Base-by-base conservation (phyloP, 768 basidiomycete genomes). In the Pisolithus albus region DNA sequence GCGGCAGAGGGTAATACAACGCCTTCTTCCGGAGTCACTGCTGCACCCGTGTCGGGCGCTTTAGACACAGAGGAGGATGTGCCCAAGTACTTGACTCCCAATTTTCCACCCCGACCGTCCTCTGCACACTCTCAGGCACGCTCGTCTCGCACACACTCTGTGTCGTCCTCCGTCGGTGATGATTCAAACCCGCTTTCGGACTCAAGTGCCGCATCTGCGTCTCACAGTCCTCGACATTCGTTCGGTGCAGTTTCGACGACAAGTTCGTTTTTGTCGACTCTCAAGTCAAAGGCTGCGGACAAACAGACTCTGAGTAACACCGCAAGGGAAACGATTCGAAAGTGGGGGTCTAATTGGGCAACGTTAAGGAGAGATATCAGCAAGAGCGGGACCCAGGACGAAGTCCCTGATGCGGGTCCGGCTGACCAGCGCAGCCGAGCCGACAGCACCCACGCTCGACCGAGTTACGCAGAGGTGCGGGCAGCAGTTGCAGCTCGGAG, bases 321-420 rank as follows among this genome's bases (percentile, higher is more conserved):
- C 0, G 89, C 92, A 11, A 88, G 86, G 64, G 94, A 96, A 62
- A 79, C 88, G 8, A 85, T 96, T 76, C 83, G 86, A 53, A 95
- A 95, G 64, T 95, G 92, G 92, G 84, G 92, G 21, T 84, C 83
- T 24, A 90, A 82, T 52, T 93, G 90, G 86, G 73, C 79, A 43
- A 75, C 75, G 11, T 61, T 82, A 64, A 82, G 77, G 70, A 84
- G 80, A 64, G 81, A 84, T 51, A 65, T 53, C 43, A 65, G 57
- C 49, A 65, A 56, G 43, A 56, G 59, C 40, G 43, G 52, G 32
- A 50, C 58, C 47, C 50, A 62, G 16, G 80, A 80, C 13, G 77
- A 77, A 19, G 53, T 68, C 37, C 63, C 73, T 15, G 78, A 80
- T 45, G 64, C 69, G 46, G 72, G 72, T 3, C 67, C 70, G 16